Evolutionary conservation across 139 green algal species (phyloP), one percentile per base, ranked within the genome.

Genomic region (Spirogloea muscicola): DNA sequence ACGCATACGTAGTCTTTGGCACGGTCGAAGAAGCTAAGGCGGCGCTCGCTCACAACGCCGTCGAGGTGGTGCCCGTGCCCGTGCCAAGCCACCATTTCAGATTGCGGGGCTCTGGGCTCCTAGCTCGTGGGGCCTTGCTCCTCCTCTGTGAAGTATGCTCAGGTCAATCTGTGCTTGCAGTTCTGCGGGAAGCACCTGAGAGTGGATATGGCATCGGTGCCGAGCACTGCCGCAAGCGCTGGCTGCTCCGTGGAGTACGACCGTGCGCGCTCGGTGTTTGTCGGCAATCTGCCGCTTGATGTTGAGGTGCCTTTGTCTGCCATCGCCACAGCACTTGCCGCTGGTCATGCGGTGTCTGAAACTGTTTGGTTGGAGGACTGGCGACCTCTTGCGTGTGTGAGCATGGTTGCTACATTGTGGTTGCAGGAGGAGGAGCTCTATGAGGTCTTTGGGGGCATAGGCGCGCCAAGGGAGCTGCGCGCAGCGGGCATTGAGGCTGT

Each of bases 201-300:
- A 0, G 91, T 97, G 52, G 89, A 97, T 68, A 59, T 63, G 3
- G 92, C 76, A 21, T 36, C 60, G 1, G 10, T 67, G 9, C 27
- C 16, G 5, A 13, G 42, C 34, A 70, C 68, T 31, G 44, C 18
- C 4, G 66, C 49, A 21, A 76, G 59, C 10, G 70, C 58, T 37
- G 52, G 49, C 2, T 40, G 58, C 25, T 72, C 40, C 1, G 83
- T 85, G 37, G n/a, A 75, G 58, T 96, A 93, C 59, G 89, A 96
- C 76, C 84, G 76, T 2, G 33, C 43, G 1, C 84, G 87, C 58
- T 88, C 84, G 29, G 70, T 96, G 0, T 97, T 97, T 77, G 66
- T 96, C 0, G 92, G 92, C 63, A 96, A 96, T 63, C 72, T 97
- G 67, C 81, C 86, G 21, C 88, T 89, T 44, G 82, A 90, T n/a